Conservation (phyloP, 176 grass and related monocot species). For the Chloris gayana region DNA sequence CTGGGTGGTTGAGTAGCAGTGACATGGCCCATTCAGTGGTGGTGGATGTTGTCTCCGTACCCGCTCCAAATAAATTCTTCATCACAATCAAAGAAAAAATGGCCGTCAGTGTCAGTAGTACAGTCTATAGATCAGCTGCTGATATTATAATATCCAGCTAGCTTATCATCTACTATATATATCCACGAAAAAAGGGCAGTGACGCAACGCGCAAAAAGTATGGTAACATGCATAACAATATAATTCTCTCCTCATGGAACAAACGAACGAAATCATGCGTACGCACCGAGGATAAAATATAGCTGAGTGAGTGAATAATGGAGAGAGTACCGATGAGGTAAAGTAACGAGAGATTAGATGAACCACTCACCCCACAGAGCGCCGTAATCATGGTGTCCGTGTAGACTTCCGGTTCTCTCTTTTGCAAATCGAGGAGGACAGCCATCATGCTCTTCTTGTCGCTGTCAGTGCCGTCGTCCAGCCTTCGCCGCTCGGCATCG, state of each 20-base stretch:
- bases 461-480: background rate
- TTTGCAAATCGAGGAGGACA: slow-evolving; percentile 48
- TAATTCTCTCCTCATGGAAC: background rate
- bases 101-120: background rate
- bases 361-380: slow-evolving; percentile 40
- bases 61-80: background rate
- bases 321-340: background rate
- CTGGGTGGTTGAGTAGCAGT: slow-evolving; percentile 60
- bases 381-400: slow-evolving; percentile 52
- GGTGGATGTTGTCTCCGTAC: slow-evolving; percentile 43
- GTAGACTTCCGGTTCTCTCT: slow-evolving; percentile 45
- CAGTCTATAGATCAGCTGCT: background rate
- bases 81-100: background rate
- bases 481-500: slow-evolving; percentile 43
- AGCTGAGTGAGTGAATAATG: background rate
- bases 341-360: background rate
- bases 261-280: no score
- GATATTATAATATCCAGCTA: background rate
- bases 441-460: slow-evolving; percentile 65
- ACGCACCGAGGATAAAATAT: background rate
- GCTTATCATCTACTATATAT: no score
- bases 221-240: background rate
- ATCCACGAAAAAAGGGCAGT: background rate
- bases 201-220: no score
- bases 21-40: slow-evolving; percentile 61